phyloP scores from a whole-genome alignment of 2,329 filamentous ascomycete genomes.

The Fusarium sp. region DNA sequence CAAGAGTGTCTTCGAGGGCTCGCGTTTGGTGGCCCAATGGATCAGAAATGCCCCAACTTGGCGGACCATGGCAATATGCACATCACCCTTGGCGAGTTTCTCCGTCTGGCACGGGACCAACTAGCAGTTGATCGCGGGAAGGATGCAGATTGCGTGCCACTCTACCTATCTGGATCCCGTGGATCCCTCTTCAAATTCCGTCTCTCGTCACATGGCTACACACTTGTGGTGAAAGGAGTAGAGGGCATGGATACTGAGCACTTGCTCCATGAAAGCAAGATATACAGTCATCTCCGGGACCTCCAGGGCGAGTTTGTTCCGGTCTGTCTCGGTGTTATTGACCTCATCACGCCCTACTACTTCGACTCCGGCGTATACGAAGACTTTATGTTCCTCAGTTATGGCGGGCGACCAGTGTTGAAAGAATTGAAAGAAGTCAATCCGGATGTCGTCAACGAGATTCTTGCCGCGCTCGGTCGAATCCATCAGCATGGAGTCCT shows the following conservation, averaged over 20 bases:
- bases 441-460: not conserved
- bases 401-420: slow-evolving; percentile 20
- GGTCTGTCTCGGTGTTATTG: slow-evolving; percentile 47
- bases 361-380: slow-evolving; percentile 43
- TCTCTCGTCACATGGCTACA: slow-evolving; percentile 49
- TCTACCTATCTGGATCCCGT: slow-evolving; percentile 43
- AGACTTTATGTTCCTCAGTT: slow-evolving; percentile 50
- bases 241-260: slow-evolving; percentile 33
- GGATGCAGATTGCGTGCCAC: slow-evolving; percentile 44
- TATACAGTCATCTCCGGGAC: slow-evolving; percentile 44
- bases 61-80: slow-evolving; percentile 26
- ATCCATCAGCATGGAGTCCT: slow-evolving; percentile 40
- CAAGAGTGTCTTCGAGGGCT: slow-evolving; percentile 43
- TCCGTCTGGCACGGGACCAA: slow-evolving; percentile 41
- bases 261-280: slow-evolving; percentile 44
- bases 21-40: slow-evolving; percentile 33
- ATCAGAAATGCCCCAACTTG: slow-evolving; percentile 46
- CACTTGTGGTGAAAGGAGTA: slow-evolving; percentile 52
- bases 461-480: slow-evolving; percentile 6
- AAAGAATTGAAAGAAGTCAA: not conserved
- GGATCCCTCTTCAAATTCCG: slow-evolving; percentile 52
- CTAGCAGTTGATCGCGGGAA: slow-evolving; percentile 44
- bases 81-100: slow-evolving; percentile 42
- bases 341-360: slow-evolving; percentile 45
- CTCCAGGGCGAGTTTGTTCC: slow-evolving; percentile 49